Evolutionary conservation across 1,284 basidiomycete genomes (phyloP), one percentile per base, ranked within the genome.

Genomic region (Cutaneotrichosporon sp.): DNA sequence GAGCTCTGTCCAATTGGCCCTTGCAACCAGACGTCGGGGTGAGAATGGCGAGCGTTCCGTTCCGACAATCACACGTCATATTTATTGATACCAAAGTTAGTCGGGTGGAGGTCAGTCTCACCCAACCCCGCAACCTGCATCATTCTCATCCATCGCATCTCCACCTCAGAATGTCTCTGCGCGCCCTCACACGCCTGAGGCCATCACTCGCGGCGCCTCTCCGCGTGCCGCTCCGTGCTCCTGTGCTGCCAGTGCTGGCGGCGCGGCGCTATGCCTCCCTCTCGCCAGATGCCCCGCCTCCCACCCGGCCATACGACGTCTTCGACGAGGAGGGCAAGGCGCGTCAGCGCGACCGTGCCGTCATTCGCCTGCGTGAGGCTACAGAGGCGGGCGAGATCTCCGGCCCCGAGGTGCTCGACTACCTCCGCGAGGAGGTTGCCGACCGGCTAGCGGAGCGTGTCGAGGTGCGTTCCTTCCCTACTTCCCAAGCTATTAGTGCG

Each of bases 381-480:
- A 71, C 83, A 16, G 56, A 27, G 13, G 51, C 51, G 0, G 56
- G 52, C 10, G 64, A 62, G 16, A 24, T 58, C 6, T 56, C 63
- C 20, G 47, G 34, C 9, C 45, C 42, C 3, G 46, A 87, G 65
- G 85, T 87, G 0, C 92, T 97, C 0, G 97, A 99, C 82, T 99
- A 99, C 78, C 82, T 99, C 22, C 86, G 92, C 31, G 86, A 92
- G 60, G 93, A 95, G 72, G 87, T 95, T 4, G 93, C 95, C 8
- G 91, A 95, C 69, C 85, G 90, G 67, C 84, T 99, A 82, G 86
- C 92, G 72, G 95, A 99, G 74, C 84, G 95, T 50, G 85, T 98
- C 67, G 79, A 91, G 82, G 94, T 87, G 66, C 64, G 83, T n/a
- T n/a, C 75, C 36, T n/a, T 18, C 38, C 7, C 16, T 7, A n/a